phyloP scores from a whole-genome alignment of 805 yeast genomes.

The Metschnikowia rubicola region DNA sequence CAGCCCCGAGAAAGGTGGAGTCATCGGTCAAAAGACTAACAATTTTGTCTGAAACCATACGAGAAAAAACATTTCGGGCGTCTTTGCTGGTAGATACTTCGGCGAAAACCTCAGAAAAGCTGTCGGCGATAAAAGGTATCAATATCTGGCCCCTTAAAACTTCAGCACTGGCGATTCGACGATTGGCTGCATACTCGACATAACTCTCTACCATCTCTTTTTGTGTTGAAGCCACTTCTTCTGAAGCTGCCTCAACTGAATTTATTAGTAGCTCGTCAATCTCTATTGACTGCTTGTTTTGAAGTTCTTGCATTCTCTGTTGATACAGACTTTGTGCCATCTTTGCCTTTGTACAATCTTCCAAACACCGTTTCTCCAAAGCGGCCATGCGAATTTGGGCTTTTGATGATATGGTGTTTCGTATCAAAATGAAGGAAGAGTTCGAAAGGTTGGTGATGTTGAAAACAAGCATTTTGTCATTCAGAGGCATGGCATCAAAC shows the following conservation, averaged over 20 bases:
- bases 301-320: not conserved
- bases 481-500: not conserved
- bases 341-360: not conserved
- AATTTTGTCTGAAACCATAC: not conserved
- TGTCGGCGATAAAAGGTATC: not conserved
- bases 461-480: no score
- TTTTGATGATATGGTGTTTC: no score
- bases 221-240: not conserved
- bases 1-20: not conserved
- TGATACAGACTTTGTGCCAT: not conserved
- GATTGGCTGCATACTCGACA: not conserved
- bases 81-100: not conserved
- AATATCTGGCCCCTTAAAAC: not conserved
- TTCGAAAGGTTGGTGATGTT: no score
- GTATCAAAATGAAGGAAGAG: no score
- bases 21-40: not conserved
- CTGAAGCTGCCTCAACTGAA: not conserved
- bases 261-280: not conserved
- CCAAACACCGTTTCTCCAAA: not conserved
- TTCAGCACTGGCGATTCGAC: not conserved
- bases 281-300: not conserved
- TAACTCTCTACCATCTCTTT: not conserved
- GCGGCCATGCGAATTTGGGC: no score
- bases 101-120: not conserved
- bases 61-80: not conserved